Evolutionary conservation across 2,329 filamentous ascomycete genomes (phyloP).

Genomic region (Fusarium nelsonii): DNA sequence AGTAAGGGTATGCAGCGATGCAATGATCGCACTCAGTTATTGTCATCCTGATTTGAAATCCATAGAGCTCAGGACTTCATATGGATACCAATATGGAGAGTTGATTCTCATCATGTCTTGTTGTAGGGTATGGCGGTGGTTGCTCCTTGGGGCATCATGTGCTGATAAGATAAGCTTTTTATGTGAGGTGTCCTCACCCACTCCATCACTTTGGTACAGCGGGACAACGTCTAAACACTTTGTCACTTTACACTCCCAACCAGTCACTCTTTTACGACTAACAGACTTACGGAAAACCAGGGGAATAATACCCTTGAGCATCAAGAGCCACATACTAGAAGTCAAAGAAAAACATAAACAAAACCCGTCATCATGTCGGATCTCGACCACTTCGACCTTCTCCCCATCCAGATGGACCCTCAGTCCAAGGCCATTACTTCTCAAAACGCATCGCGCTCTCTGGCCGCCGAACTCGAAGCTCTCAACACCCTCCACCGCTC

Average conservation of each 20-base stretch:
- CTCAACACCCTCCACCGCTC: slow-evolving; percentile 84
- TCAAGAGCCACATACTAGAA: neutral
- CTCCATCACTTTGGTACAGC: slow-evolving; percentile 9
- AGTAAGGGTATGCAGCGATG: too few relatives aligned
- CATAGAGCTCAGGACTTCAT: neutral
- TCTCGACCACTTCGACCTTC: slow-evolving; percentile 80
- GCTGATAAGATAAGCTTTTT: slow-evolving; percentile 56
- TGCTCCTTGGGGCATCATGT: slow-evolving; percentile 49
- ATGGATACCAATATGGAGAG: neutral
- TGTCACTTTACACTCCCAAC: slow-evolving; percentile 27
- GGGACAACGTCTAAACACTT: slow-evolving; percentile 8
- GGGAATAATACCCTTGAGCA: neutral
- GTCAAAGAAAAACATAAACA: neutral
- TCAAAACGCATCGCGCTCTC: slow-evolving; percentile 60
- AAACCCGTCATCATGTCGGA: slow-evolving; percentile 62
- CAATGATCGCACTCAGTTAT: too few relatives aligned
- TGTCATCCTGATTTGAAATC: too few relatives aligned
- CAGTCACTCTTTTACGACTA: slow-evolving; percentile 32
- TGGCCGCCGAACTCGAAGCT: slow-evolving; percentile 74
- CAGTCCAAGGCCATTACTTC: slow-evolving; percentile 78
- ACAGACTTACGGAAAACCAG: neutral
- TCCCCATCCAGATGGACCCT: slow-evolving; percentile 86
- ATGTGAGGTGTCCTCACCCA: slow-evolving; percentile 51
- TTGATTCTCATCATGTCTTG: neutral
- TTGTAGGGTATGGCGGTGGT: slow-evolving; percentile 37